phyloP scores from a whole-genome alignment of 108 stramenopile species.

The Nannochloropsis gaditana region DNA sequence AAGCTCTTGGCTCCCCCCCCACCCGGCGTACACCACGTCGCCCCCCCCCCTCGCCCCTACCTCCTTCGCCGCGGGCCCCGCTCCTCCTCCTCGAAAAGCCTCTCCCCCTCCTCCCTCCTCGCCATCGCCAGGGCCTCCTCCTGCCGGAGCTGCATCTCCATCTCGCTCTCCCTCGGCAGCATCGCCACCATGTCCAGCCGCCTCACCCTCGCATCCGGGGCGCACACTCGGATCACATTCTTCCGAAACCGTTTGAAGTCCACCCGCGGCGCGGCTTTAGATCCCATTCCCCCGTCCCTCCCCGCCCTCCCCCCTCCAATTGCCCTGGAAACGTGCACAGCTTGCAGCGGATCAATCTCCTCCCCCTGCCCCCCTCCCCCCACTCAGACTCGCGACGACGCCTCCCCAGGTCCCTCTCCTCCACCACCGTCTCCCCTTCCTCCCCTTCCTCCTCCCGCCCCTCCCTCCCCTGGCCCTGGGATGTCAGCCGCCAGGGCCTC shows the following conservation, averaged over 20 bases:
- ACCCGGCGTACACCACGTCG: background rate
- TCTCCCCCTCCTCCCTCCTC: background rate
- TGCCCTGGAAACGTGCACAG: background rate
- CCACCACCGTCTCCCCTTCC: conserved; percentile 6
- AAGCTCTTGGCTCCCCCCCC: background rate
- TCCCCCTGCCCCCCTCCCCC: background rate
- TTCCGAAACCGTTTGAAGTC: conserved; percentile 20
- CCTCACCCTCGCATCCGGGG: background rate
- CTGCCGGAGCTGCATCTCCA: background rate
- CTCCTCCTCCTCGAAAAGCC: background rate
- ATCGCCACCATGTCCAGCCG: background rate
- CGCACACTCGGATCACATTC: background rate
- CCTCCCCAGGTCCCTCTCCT: background rate
- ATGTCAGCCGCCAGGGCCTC: too few species aligned
- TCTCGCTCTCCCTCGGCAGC: conserved; percentile 19
- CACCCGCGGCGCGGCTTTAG: background rate
- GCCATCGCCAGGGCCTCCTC: background rate
- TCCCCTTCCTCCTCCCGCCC: background rate
- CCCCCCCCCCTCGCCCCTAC: background rate
- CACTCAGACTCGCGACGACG: background rate
- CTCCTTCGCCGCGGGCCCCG: background rate
- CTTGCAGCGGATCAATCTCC: background rate
- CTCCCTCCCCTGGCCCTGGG: background rate
- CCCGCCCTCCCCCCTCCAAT: background rate
- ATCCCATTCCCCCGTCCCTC: background rate